Evolutionary conservation across 2,329 filamentous ascomycete species (phyloP).

Genomic region (Trichoderma breve): DNA sequence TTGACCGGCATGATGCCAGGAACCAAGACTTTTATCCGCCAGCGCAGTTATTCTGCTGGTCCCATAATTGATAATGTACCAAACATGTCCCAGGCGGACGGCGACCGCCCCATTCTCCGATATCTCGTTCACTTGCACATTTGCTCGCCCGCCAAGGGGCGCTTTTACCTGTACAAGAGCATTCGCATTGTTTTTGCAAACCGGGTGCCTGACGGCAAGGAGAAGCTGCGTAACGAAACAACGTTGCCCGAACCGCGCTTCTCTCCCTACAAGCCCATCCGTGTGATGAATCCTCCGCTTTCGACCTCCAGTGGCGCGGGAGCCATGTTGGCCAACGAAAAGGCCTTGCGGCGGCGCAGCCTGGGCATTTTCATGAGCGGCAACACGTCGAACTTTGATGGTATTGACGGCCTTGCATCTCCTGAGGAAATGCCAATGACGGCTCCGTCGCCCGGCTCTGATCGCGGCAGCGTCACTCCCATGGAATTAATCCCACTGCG

Average conservation of each 20-base stretch:
- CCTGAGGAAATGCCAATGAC: background rate
- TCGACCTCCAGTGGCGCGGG: slow-evolving; percentile 41
- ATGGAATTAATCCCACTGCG: slow-evolving; percentile 54
- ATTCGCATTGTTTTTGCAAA: slow-evolving; percentile 96
- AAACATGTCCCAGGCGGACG: slow-evolving; percentile 27
- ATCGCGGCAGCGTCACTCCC: slow-evolving; percentile 34
- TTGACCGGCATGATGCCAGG: slow-evolving; percentile 87
- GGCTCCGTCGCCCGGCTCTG: slow-evolving; percentile 22
- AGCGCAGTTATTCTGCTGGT: slow-evolving; percentile 87
- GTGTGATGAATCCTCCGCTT: slow-evolving; percentile 47
- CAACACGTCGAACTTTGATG: slow-evolving; percentile 36
- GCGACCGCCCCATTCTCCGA: slow-evolving; percentile 69
- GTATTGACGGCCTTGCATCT: slow-evolving; percentile 23
- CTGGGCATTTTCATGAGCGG: slow-evolving; percentile 46
- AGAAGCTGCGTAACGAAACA: slow-evolving; percentile 85
- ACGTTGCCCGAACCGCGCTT: slow-evolving; percentile 86
- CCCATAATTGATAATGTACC: slow-evolving; percentile 71
- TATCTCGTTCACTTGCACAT: slow-evolving; percentile 94
- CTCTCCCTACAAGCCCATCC: slow-evolving; percentile 72
- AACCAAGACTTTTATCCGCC: slow-evolving; percentile 93
- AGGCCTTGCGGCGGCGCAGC: slow-evolving; percentile 57
- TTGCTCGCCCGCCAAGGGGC: slow-evolving; percentile 77
- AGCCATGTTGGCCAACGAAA: slow-evolving; percentile 56
- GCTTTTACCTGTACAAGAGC: slow-evolving; percentile 87
- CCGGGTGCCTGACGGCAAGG: slow-evolving; percentile 90